phyloP scores from a whole-genome alignment of 148 eudicot genomes.

The Polygonum aviculare region DNA sequence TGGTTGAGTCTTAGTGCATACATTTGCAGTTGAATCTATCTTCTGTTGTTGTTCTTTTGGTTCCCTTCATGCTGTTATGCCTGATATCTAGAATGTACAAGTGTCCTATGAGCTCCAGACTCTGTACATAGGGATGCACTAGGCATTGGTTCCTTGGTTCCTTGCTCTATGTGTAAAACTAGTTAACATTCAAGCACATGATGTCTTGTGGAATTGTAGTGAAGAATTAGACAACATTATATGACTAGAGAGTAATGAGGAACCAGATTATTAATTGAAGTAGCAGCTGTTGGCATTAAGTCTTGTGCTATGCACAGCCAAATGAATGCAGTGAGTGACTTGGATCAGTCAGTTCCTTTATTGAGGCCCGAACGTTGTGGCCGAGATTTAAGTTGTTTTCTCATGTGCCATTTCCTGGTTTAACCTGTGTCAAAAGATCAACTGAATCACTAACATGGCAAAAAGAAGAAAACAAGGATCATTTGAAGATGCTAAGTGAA shows the following conservation, averaged over 20 bases:
- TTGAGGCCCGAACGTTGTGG: too few relatives aligned
- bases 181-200: neutral
- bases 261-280: neutral
- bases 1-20: neutral
- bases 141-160: neutral
- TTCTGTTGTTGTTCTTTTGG: neutral
- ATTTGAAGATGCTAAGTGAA: conserved; percentile 13
- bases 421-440: neutral
- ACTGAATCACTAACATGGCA: neutral
- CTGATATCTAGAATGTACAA: too few relatives aligned
- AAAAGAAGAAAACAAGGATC: neutral
- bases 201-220: neutral
- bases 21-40: neutral
- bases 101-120: too few relatives aligned
- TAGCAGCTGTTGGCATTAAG: neutral
- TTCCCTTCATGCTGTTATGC: neutral
- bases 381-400: neutral
- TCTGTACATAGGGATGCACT: neutral
- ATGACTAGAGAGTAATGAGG: too few relatives aligned
- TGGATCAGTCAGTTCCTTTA: too few relatives aligned
- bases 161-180: neutral
- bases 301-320: neutral
- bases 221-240: too few relatives aligned
- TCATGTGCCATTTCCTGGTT: neutral
- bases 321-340: neutral